phyloP scores from a whole-genome alignment of 2,329 filamentous ascomycete species.

The Colletotrichum gloeosporioides region DNA sequence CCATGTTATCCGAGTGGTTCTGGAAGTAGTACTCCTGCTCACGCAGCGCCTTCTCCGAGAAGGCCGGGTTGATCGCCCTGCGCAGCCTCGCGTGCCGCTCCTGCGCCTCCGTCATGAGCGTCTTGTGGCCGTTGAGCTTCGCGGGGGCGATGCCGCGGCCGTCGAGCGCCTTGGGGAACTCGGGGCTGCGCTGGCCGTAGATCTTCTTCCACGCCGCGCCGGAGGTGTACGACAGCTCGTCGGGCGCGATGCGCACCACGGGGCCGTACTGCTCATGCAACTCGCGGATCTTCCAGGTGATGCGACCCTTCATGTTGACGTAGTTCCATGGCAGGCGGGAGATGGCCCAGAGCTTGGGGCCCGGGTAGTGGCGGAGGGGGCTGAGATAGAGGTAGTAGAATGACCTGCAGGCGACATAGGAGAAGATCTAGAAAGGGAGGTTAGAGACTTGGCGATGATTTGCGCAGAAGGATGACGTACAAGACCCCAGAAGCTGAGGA shows the following conservation, averaged over 20 bases:
- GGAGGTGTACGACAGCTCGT: conserved; percentile 41
- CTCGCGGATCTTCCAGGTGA: conserved; percentile 1
- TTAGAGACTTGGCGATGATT: not conserved
- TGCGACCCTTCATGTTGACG: not conserved
- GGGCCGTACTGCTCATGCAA: conserved; percentile 29
- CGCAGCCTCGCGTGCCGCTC: conserved; percentile 25
- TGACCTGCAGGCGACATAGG: not conserved
- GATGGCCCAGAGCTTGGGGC: conserved; percentile 30
- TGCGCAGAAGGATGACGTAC: not conserved
- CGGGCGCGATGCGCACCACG: conserved; percentile 44
- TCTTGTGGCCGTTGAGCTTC: not conserved
- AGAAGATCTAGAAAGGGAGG: not conserved
- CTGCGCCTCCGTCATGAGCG: not conserved
- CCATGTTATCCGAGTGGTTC: conserved; percentile 28
- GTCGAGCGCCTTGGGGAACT: conserved; percentile 1
- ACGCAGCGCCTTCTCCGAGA: conserved; percentile 31
- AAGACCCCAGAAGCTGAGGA: not conserved
- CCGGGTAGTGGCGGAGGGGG: conserved; percentile 33
- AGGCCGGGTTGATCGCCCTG: conserved; percentile 30
- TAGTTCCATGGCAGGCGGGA: conserved; percentile 5
- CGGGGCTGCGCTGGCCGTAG: conserved; percentile 30
- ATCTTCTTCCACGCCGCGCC: conserved; percentile 44
- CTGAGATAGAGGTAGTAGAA: conserved; percentile 24
- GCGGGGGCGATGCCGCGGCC: not conserved
- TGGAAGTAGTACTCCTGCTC: conserved; percentile 32